Conservation (phyloP, 805 yeast species). For the Pichia occidentalis region DNA sequence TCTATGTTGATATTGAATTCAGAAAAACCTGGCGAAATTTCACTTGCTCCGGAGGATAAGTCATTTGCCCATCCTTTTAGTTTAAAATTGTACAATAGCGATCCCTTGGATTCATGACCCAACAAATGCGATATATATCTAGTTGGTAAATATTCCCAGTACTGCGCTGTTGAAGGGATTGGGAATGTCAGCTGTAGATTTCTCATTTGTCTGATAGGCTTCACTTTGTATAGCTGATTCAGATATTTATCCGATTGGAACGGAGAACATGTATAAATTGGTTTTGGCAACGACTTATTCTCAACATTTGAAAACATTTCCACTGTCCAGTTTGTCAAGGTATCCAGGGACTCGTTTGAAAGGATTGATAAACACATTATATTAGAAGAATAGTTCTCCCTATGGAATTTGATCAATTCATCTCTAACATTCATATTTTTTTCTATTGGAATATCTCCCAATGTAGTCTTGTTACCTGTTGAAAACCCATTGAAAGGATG, state of each 20-base stretch:
- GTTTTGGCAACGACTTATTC: slow-evolving; percentile 40
- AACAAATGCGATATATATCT: slow-evolving; percentile 71
- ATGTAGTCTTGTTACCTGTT: slow-evolving; percentile 78
- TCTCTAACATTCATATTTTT: slow-evolving; percentile 71
- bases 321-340: slow-evolving; percentile 63
- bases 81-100: slow-evolving; percentile 66
- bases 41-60: slow-evolving; percentile 65
- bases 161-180: slow-evolving; percentile 65
- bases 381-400: slow-evolving; percentile 70
- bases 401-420: slow-evolving; percentile 70
- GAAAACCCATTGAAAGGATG: slow-evolving; percentile 88
- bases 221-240: slow-evolving; percentile 52
- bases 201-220: slow-evolving; percentile 78
- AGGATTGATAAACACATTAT: slow-evolving; percentile 81
- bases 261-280: slow-evolving; percentile 44
- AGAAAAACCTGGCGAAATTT: slow-evolving; percentile 60
- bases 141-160: slow-evolving; percentile 65
- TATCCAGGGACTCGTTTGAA: slow-evolving; percentile 74
- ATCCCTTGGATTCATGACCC: slow-evolving; percentile 92
- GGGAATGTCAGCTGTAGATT: slow-evolving; percentile 60
- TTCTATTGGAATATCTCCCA: slow-evolving; percentile 56
- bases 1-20: slow-evolving; percentile 66
- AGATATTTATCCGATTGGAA: slow-evolving; percentile 41
- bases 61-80: slow-evolving; percentile 71
- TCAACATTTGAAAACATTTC: slow-evolving; percentile 59